These are phyloP conservation scores for Stipa capillata DNA, from an alignment of 176 grass and related monocot species.

Conservation along the genomic window DNA sequence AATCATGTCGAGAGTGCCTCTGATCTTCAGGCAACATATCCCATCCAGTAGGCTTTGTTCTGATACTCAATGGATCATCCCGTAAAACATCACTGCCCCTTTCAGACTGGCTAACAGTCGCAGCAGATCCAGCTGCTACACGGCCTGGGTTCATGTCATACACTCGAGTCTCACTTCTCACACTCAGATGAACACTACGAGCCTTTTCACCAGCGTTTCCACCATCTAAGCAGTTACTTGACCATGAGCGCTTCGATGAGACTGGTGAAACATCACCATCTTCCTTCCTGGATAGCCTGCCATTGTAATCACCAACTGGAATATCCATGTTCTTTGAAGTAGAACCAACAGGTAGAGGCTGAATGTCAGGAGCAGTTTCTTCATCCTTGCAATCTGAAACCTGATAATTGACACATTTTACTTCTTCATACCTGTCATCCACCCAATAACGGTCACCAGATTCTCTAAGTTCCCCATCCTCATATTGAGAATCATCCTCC, in stretches of 20 bases:
- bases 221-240: slow-evolving; percentile 32
- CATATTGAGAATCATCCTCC: slow-evolving; percentile 96
- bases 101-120: neutral
- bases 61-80: slow-evolving; percentile 32
- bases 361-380: slow-evolving; percentile 17
- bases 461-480: slow-evolving; percentile 94
- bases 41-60: slow-evolving; percentile 61
- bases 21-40: slow-evolving; percentile 56
- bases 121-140: slow-evolving; percentile 13
- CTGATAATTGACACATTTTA: slow-evolving; percentile 34
- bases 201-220: slow-evolving; percentile 8
- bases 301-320: slow-evolving; percentile 15
- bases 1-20: slow-evolving; percentile 9
- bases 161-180: slow-evolving; percentile 13
- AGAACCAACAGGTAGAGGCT: slow-evolving; percentile 19
- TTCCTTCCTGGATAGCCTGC: slow-evolving; percentile 15
- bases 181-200: slow-evolving; percentile 10
- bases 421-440: slow-evolving; percentile 42
- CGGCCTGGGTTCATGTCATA: slow-evolving; percentile 17
- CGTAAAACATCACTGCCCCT: slow-evolving; percentile 23
- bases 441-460: slow-evolving; percentile 46
- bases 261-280: slow-evolving; percentile 16
- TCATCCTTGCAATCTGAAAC: slow-evolving; percentile 38
- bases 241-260: slow-evolving; percentile 24
- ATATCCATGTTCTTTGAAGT: slow-evolving; percentile 18